phyloP scores from a whole-genome alignment of 176 grass and related monocot species.

The Carex littledalei region DNA sequence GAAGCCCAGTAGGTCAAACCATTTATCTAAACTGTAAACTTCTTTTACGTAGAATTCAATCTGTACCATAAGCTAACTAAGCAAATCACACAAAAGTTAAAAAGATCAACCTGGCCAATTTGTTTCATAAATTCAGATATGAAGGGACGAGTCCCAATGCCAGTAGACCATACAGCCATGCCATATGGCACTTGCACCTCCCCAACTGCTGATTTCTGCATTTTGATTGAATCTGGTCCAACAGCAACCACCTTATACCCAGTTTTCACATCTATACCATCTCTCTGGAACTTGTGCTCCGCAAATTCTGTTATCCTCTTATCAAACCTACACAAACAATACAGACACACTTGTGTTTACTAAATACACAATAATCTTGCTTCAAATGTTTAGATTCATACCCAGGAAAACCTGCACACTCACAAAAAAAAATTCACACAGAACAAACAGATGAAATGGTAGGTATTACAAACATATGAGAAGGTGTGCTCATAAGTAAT shows the following conservation, averaged over 20 bases:
- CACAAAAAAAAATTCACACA: background rate
- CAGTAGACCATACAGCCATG: constrained; percentile 96
- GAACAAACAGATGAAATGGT: background rate
- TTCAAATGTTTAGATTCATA: background rate
- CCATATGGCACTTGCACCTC: constrained; percentile 75
- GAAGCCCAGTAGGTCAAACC: background rate
- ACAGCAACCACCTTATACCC: constrained; percentile 91
- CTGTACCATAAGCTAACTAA: background rate
- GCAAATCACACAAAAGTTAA: background rate
- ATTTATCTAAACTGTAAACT: background rate
- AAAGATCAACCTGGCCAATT: constrained; percentile 73
- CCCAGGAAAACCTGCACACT: background rate
- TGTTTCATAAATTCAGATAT: constrained; percentile 95
- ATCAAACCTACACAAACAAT: constrained; percentile 58
- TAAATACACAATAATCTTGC: background rate
- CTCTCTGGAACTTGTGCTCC: constrained; percentile 79
- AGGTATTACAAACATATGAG: background rate
- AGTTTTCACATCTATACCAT: constrained; percentile 96
- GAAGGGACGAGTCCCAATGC: constrained; percentile 84
- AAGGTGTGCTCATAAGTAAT: background rate
- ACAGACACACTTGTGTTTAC: background rate
- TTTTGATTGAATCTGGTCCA: constrained; percentile 63
- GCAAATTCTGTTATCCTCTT: constrained; percentile 93
- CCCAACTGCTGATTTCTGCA: constrained; percentile 50
- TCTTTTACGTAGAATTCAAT: background rate